A percentile compares a stretch with the other conserved stretches of the same genome.
These are phyloP conservation scores for Linanthus parryae DNA, from an alignment of 148 eudicot genomes.

Conservation along the genomic window DNA sequence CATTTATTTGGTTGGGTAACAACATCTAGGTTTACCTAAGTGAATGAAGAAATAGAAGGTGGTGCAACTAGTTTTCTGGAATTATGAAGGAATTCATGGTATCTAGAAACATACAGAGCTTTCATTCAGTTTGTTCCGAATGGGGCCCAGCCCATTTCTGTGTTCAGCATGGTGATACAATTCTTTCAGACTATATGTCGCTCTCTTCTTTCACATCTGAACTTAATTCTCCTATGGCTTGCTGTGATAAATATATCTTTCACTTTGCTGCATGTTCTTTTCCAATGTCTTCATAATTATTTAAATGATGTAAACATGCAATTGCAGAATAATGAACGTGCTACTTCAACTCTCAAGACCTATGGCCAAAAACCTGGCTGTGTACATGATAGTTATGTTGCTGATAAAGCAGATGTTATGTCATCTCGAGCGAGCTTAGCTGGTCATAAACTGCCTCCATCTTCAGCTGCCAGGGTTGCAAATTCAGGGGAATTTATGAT, in stretches of 20 bases:
- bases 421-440: conserved; percentile 31
- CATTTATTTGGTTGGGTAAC: too few relatives aligned
- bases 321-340: conserved; percentile 38
- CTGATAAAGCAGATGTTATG: conserved; percentile 37
- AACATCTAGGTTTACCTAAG: too few relatives aligned
- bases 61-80: too few relatives aligned
- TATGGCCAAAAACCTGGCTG: conserved; percentile 26
- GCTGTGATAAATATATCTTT: conserved; percentile 3
- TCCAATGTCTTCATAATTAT: background rate
- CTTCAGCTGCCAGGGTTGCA: conserved; percentile 22
- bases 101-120: too few relatives aligned
- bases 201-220: too few relatives aligned
- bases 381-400: conserved; percentile 46
- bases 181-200: too few relatives aligned
- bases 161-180: too few relatives aligned
- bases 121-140: too few relatives aligned
- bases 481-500: conserved; percentile 27
- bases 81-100: too few relatives aligned
- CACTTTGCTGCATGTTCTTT: background rate
- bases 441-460: conserved; percentile 36
- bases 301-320: conserved; percentile 32
- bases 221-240: too few relatives aligned
- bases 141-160: too few relatives aligned
- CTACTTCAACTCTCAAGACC: conserved; percentile 20
- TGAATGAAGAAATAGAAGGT: too few relatives aligned